Base-by-base conservation (phyloP, 106 monocot species). In the Triglochin maritima region DNA sequence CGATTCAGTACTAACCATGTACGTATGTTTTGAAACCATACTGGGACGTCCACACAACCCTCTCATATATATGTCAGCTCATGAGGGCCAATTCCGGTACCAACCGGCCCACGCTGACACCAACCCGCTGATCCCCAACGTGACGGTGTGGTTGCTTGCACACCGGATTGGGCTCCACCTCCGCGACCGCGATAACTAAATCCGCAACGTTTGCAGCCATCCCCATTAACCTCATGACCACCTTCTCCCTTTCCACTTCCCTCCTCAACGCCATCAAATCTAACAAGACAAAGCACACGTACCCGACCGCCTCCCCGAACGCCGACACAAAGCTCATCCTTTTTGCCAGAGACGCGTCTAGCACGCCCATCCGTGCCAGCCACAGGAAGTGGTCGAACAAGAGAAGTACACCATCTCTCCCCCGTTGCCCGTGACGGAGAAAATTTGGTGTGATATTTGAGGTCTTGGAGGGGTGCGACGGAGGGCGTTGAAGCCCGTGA, bases 371-470 rank as follows among this genome's bases (percentile, higher is more conserved):
- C 46, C 91, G 66, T 0, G 88, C 71, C 42, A 91, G 77, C 96
- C 96, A 96, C 29, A 86, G 70, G 47, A 96, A 68, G 75, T 96
- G 96, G 74, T 96, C 96, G 74, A 96, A 96, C 79, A 91, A 91
- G 88, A 91, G 88, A 91, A 96, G 88, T 96, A 96, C 16, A 96
- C 84, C 96, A 96, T 96, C 79, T 96, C 96, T 42, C 96, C 96
- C 29, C 78, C 87, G 57, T 96, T 96, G 57, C 88, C 79, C 64
- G 88, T 64, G 14, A 96, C 78, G 45, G 90, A 68, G 49, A 96
- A 80, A 5, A 67, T 10, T 48, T 81, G 80, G 70, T 29, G 29
- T 1, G 77, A 56, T 52, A 74, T 55, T 0, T 75, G 80, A 2
- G 79, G 76, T 3, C 71, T n/a, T 49, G 79, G 79, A 1, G 88